Percentiles rank a stretch among this genome's conserved stretches.
phyloP scores from a whole-genome alignment of 1,284 basidiomycete genomes.

The Austroboletus novae-zelandiae region DNA sequence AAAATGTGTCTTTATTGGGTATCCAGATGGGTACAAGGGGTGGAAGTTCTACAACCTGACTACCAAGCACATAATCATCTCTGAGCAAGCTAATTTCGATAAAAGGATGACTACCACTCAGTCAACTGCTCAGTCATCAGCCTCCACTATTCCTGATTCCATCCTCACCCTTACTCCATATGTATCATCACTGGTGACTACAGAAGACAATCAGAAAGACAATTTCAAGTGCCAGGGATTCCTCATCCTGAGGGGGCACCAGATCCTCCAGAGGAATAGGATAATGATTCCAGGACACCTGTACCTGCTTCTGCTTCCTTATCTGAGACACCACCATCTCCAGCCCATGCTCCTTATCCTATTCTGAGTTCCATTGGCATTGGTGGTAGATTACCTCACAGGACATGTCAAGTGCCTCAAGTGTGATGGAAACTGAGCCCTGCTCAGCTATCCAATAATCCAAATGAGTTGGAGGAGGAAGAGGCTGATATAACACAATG shows the following conservation, averaged over 20 bases:
- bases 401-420: neutral
- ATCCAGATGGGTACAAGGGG: too few species aligned
- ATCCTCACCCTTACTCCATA: too few species aligned
- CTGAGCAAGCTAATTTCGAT: neutral
- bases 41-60: neutral
- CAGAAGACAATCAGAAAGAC: too few species aligned
- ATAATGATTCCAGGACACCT: neutral
- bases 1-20: too few species aligned
- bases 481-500: neutral
- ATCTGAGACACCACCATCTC: neutral
- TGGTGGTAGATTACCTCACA: neutral
- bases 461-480: neutral
- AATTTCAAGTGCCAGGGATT: too few species aligned
- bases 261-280: neutral
- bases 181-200: too few species aligned
- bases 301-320: neutral
- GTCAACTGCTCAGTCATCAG: neutral
- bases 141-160: neutral
- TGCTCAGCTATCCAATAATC: neutral
- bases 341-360: neutral
- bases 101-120: neutral
- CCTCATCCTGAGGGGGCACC: neutral
- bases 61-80: neutral
- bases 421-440: slow-evolving; percentile 4
- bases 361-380: neutral